phyloP scores from a whole-genome alignment of 2,329 filamentous ascomycete genomes.

The Colletotrichum tamarilloi region DNA sequence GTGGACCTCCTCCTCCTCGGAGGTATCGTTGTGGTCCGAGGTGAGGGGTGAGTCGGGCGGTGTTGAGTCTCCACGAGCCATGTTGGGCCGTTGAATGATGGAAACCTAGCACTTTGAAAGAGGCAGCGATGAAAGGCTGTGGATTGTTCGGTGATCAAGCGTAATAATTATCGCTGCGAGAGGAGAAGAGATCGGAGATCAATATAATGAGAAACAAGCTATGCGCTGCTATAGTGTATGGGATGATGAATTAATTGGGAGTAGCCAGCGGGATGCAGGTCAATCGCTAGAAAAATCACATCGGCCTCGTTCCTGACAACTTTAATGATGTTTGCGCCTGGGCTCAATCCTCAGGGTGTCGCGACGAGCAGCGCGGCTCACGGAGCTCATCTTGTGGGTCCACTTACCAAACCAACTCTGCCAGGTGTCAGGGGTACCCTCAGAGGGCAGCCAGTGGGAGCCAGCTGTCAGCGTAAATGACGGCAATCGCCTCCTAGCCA shows the following conservation, averaged over 20 bases:
- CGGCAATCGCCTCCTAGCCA: not conserved
- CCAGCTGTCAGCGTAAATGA: not conserved
- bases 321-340: constrained; percentile 34
- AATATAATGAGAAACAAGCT: not conserved
- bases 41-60: constrained; percentile 36
- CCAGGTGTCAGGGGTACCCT: not conserved
- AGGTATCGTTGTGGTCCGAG: constrained; percentile 35
- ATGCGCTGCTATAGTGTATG: not conserved
- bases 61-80: constrained; percentile 31
- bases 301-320: constrained; percentile 14
- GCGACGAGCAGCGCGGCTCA: constrained; percentile 30
- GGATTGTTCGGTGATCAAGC: not conserved
- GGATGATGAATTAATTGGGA: not conserved
- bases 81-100: constrained; percentile 4
- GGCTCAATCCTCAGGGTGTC: constrained; percentile 15
- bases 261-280: not conserved
- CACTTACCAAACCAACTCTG: constrained; percentile 1
- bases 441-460: not conserved
- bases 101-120: constrained; percentile 16
- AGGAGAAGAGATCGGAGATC: not conserved
- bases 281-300: constrained; percentile 13
- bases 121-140: constrained; percentile 9
- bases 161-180: not conserved
- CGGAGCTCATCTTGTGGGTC: constrained; percentile 28
- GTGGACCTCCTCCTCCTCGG: constrained; percentile 35